Evolutionary conservation across 2,329 filamentous ascomycete genomes (phyloP).

Genomic region (Polytolypa hystricis): DNA sequence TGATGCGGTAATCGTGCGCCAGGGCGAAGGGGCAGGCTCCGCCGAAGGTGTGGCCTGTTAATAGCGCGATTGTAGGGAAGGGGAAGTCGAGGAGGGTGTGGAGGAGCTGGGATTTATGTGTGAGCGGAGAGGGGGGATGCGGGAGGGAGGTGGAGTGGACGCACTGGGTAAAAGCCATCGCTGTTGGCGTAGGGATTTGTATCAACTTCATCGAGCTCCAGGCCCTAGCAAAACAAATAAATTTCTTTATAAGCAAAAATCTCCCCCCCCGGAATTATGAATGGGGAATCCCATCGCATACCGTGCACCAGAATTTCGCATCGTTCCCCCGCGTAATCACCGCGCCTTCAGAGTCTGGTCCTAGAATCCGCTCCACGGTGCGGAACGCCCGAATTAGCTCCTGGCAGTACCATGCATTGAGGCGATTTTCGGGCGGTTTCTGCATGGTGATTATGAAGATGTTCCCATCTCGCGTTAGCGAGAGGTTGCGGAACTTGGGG

Average conservation of each 20-base stretch:
- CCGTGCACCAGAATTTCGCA: conserved; percentile 39
- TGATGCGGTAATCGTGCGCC: conserved; percentile 38
- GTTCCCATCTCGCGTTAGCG: conserved; percentile 36
- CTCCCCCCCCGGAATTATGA: no score
- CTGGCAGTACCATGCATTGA: conserved; percentile 35
- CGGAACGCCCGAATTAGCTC: conserved; percentile 42
- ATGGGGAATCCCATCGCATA: conserved; percentile 9
- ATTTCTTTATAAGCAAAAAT: background rate
- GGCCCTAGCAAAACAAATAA: conserved; percentile 17
- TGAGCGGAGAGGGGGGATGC: background rate
- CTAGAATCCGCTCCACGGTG: conserved; percentile 36
- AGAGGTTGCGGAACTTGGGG: conserved; percentile 31
- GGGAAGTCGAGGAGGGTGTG: conserved; percentile 41
- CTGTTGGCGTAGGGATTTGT: conserved; percentile 45
- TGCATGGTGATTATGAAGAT: conserved; percentile 45
- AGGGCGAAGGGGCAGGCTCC: conserved; percentile 39
- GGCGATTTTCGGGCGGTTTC: conserved; percentile 43
- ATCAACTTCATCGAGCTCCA: conserved; percentile 38
- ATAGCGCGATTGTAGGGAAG: conserved; percentile 36
- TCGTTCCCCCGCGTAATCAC: conserved; percentile 44
- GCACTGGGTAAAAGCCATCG: conserved; percentile 48
- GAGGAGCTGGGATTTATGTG: conserved; percentile 22
- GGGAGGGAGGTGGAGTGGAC: conserved; percentile 35
- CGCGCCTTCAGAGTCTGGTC: conserved; percentile 39
- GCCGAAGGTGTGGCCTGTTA: conserved; percentile 41